These are phyloP conservation scores for Rachicladosporium sp. DNA, from an alignment of 2,329 filamentous ascomycete species.

Conservation along the genomic window DNA sequence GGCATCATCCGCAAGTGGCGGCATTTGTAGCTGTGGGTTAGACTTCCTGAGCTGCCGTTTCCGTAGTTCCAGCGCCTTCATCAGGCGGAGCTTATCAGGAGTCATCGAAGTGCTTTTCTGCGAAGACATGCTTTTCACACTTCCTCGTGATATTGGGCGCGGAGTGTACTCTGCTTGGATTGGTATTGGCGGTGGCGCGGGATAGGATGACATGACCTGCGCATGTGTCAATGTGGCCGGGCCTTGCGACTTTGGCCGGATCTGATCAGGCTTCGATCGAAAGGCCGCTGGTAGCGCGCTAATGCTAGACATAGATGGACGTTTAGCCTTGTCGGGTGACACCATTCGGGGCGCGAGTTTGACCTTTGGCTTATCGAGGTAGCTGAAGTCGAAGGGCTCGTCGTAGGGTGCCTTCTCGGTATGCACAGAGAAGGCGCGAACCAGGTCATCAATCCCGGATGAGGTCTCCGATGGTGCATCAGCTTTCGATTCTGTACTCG, in stretches of 20 bases:
- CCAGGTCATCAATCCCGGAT: too few relatives aligned
- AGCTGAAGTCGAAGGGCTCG: constrained; percentile 33
- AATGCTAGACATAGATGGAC: constrained; percentile 35
- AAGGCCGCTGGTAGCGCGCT: constrained; percentile 18
- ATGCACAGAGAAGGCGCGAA: too few relatives aligned
- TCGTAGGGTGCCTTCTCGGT: constrained; percentile 21
- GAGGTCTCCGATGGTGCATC: too few relatives aligned
- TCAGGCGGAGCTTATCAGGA: constrained; percentile 78
- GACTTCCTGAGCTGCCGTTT: constrained; percentile 57
- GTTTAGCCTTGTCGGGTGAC: constrained; percentile 43
- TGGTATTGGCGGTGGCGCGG: constrained; percentile 23
- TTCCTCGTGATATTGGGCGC: constrained; percentile 24
- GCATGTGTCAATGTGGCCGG: constrained; percentile 8
- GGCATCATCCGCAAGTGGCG: constrained; percentile 6
- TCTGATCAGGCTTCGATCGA: constrained; percentile 17
- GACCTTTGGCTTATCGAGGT: constrained; percentile 61
- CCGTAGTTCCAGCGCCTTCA: constrained; percentile 85
- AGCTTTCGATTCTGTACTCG: too few relatives aligned
- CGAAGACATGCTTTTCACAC: constrained; percentile 32
- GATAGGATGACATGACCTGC: background rate
- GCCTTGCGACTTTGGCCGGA: constrained; percentile 26
- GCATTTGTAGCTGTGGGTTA: constrained; percentile 9
- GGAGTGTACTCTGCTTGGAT: constrained; percentile 19
- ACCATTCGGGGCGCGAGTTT: constrained; percentile 64
- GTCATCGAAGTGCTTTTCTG: constrained; percentile 43